Conservation (phyloP, 2,329 filamentous ascomycete genomes). For the Xylariaceae sp. region DNA sequence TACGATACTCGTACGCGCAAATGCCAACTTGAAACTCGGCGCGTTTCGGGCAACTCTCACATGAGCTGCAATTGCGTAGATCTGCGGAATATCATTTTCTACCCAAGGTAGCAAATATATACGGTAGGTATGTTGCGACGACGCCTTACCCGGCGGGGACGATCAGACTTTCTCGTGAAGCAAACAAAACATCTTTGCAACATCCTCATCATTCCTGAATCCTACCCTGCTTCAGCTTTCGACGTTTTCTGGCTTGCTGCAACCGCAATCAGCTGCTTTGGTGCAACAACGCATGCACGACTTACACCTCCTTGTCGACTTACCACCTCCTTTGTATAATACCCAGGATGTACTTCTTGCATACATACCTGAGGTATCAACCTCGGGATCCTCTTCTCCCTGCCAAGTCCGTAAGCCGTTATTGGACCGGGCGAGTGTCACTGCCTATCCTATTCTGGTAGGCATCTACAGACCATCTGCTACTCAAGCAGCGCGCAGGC, state of each 20-base stretch:
- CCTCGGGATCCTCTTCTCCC: not conserved
- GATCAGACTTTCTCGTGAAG: not conserved
- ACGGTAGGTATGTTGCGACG: not conserved
- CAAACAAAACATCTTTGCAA: not conserved
- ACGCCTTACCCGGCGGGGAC: not conserved
- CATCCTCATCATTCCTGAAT: not conserved
- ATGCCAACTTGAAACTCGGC: slow-evolving; percentile 32
- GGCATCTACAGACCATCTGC: too few species aligned
- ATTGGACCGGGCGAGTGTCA: not conserved
- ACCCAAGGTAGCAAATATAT: too few species aligned
- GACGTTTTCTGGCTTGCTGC: slow-evolving; percentile 1
- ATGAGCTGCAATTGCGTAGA: not conserved
- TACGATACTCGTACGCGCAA: slow-evolving; percentile 4
- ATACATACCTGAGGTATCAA: not conserved
- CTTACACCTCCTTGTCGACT: too few species aligned
- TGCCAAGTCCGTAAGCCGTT: not conserved
- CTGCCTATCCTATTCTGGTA: not conserved
- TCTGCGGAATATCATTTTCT: not conserved
- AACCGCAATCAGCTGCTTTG: not conserved
- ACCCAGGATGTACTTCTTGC: not conserved
- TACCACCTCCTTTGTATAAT: not conserved
- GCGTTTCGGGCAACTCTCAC: slow-evolving; percentile 29
- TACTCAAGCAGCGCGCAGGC: not conserved
- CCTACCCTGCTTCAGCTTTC: not conserved
- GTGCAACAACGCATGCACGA: too few species aligned